Percentiles rank a stretch among this genome's conserved stretches.
Evolutionary conservation across 2,329 filamentous ascomycete species (phyloP).

Genomic region (Biscogniauxia mediterranea): DNA sequence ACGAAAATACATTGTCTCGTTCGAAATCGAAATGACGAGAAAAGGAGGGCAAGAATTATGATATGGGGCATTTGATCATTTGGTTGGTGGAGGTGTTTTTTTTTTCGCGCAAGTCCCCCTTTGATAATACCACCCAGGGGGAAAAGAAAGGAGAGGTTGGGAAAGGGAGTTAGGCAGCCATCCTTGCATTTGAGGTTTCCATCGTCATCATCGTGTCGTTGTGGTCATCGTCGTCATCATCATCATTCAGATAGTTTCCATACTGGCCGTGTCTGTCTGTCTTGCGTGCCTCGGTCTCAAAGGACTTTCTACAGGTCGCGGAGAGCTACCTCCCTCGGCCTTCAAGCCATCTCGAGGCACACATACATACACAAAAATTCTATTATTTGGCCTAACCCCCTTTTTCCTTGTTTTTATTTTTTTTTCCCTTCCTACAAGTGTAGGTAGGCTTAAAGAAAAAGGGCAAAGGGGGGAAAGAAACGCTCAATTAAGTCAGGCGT

Average conservation of each 20-base stretch:
- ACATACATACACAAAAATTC: no score
- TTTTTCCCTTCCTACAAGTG: conserved; percentile 3
- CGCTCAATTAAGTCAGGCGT: conserved; percentile 11
- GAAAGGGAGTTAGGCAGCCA: conserved; percentile 14
- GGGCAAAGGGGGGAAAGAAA: no score
- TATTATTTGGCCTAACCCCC: not conserved
- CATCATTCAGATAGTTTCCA: conserved; percentile 9
- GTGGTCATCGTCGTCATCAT: conserved; percentile 2
- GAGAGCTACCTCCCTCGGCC: not conserved
- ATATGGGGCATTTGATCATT: conserved; percentile 10
- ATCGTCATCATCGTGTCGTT: not conserved
- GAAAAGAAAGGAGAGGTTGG: conserved; percentile 9
- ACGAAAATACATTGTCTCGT: conserved; percentile 5
- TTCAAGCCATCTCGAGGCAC: no score
- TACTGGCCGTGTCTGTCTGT: not conserved
- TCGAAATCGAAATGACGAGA: not conserved
- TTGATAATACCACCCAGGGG: not conserved
- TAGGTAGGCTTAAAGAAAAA: not conserved
- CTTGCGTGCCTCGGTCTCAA: not conserved
- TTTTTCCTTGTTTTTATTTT: conserved; percentile 7
- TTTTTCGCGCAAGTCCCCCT: conserved; percentile 13
- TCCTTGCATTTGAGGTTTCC: conserved; percentile 6
- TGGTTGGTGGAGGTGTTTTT: conserved; percentile 7
- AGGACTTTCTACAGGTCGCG: not conserved
- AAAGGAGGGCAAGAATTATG: not conserved